Evolutionary conservation across 257 asterid genomes (phyloP).

Genomic region (Penstemon newberryi): DNA sequence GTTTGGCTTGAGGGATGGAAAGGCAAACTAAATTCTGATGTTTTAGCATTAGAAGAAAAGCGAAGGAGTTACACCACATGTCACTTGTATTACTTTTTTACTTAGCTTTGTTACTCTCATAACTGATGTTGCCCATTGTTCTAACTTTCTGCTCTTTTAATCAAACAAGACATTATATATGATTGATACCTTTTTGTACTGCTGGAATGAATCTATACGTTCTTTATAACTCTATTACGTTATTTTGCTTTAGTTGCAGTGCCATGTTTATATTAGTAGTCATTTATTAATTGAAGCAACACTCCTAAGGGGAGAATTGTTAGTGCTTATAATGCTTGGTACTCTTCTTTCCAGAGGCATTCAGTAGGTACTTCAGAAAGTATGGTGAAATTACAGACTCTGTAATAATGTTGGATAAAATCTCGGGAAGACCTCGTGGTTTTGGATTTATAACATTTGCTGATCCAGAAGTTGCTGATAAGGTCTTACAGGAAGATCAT

Average conservation of each 20-base stretch:
- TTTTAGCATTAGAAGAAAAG: not conserved
- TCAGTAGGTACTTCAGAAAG: constrained; percentile 80
- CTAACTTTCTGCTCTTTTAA: not conserved
- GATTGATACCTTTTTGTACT: not conserved
- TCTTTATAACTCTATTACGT: not conserved
- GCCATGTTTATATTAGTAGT: not conserved
- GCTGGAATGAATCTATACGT: not conserved
- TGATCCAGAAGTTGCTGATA: constrained; percentile 78
- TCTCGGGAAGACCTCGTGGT: constrained; percentile 94
- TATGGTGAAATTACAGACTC: constrained; percentile 86
- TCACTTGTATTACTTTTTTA: too few relatives aligned
- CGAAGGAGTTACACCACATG: not conserved
- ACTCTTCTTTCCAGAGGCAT: constrained; percentile 62
- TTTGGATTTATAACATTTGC: constrained; percentile 91
- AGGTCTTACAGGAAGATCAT: constrained; percentile 84
- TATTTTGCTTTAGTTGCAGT: not conserved
- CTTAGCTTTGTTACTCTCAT: not conserved
- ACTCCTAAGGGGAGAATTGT: not conserved
- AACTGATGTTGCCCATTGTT: not conserved
- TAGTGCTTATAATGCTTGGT: constrained; percentile 25
- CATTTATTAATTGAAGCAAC: constrained; percentile 2
- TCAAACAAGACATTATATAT: too few relatives aligned
- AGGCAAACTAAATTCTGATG: not conserved
- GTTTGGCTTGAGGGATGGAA: too few relatives aligned
- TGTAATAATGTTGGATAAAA: constrained; percentile 91